phyloP scores from a whole-genome alignment of 2,329 filamentous ascomycete genomes.

The Piedraia hortae region DNA sequence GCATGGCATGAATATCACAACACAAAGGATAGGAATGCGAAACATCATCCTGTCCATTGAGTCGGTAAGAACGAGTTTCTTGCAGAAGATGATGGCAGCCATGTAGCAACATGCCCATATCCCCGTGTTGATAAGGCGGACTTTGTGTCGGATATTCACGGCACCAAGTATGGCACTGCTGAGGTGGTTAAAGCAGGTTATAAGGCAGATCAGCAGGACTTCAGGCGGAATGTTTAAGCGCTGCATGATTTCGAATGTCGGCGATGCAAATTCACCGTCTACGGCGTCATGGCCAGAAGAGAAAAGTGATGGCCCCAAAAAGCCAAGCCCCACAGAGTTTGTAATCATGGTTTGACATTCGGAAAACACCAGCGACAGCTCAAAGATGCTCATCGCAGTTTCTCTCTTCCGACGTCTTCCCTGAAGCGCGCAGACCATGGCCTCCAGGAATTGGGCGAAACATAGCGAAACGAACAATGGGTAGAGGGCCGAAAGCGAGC shows the following conservation, averaged over 20 bases:
- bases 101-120: constrained; percentile 85
- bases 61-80: constrained; percentile 23
- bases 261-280: constrained; percentile 5
- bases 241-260: constrained; percentile 29
- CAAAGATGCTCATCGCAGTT: constrained; percentile 87
- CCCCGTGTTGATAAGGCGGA: constrained; percentile 61
- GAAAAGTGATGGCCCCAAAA: too few relatives aligned
- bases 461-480: constrained; percentile 42
- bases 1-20: constrained; percentile 84
- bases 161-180: constrained; percentile 63
- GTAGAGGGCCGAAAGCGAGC: constrained; percentile 54
- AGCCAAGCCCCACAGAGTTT: constrained; percentile 48
- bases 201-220: constrained; percentile 56
- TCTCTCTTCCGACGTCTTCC: constrained; percentile 56
- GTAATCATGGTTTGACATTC: constrained; percentile 77
- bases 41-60: constrained; percentile 39
- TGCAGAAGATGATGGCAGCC: constrained; percentile 54
- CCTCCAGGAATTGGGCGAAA: constrained; percentile 67
- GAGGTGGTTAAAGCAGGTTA: constrained; percentile 74
- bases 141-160: constrained; percentile 49
- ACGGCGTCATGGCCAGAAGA: constrained; percentile 20
- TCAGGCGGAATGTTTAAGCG: constrained; percentile 74
- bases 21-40: constrained; percentile 77
- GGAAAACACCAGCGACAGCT: constrained; percentile 84
- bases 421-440: constrained; percentile 63